These are phyloP conservation scores for Saccharomyces hybrid DNA, from an alignment of 1,139 yeast genomes.

Conservation along the genomic window DNA sequence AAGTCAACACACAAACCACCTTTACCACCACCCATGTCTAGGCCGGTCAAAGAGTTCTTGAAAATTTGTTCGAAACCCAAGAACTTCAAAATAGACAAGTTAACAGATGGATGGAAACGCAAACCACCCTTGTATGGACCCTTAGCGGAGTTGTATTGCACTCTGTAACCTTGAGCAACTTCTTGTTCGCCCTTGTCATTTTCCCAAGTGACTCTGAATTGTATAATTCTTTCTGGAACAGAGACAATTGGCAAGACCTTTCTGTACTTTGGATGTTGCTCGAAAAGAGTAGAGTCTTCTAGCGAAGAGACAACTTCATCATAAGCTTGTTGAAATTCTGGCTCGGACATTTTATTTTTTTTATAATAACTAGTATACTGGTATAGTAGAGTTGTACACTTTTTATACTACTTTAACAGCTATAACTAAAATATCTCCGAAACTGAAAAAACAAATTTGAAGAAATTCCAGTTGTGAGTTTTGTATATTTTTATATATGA, in stretches of 20 bases:
- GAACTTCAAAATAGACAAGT: slow-evolving; percentile 88
- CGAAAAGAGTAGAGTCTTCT: slow-evolving; percentile 84
- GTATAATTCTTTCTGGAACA: slow-evolving; percentile 91
- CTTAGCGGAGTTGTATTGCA: slow-evolving; percentile 94
- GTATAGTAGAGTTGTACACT: not conserved
- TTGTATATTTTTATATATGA: too few species aligned
- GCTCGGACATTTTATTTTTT: slow-evolving; percentile 45
- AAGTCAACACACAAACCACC: slow-evolving; percentile 99
- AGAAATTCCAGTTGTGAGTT: too few species aligned
- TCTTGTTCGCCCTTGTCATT: slow-evolving; percentile 86
- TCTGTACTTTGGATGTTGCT: slow-evolving; percentile 82
- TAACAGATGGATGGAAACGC: slow-evolving; percentile 95
- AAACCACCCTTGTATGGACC: slow-evolving; percentile 99
- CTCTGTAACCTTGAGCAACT: slow-evolving; percentile 96
- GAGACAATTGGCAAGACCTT: slow-evolving; percentile 86
- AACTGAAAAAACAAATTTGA: too few species aligned
- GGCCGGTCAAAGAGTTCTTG: slow-evolving; percentile 95
- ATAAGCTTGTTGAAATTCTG: slow-evolving; percentile 98
- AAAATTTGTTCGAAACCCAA: slow-evolving; percentile 97
- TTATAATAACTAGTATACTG: not conserved
- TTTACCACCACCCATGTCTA: slow-evolving; percentile 98
- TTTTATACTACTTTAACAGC: too few species aligned
- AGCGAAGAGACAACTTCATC: slow-evolving; percentile 84
- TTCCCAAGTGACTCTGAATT: slow-evolving; percentile 97
- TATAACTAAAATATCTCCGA: too few species aligned